A percentile compares a stretch with the other conserved stretches of the same genome.
Conservation (phyloP, 768 basidiomycete genomes). For the Leccinum subgranulosum region DNA sequence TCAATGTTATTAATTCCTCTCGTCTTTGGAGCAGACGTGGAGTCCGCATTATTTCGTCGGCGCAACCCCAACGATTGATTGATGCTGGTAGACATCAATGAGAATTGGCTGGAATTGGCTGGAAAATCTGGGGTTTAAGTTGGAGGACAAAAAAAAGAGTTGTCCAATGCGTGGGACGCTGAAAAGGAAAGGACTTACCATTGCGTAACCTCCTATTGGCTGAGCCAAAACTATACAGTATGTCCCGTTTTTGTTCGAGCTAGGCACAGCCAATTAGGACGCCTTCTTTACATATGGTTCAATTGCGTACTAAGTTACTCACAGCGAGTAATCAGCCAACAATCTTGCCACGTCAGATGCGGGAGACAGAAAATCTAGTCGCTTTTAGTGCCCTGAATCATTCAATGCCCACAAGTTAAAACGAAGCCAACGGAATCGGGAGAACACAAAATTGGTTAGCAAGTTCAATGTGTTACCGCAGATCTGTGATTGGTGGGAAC, state of each 20-base stretch:
- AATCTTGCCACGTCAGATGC: no score
- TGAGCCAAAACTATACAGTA: background rate
- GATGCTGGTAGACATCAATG: background rate
- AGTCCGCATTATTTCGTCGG: conserved; percentile 5
- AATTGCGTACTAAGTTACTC: background rate
- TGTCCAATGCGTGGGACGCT: background rate
- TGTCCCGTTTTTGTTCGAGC: no score
- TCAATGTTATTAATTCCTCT: background rate
- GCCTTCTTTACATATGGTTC: background rate
- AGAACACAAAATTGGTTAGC: background rate
- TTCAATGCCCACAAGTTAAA: no score
- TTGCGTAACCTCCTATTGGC: background rate
- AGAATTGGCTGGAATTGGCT: background rate
- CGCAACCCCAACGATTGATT: conserved; percentile 3
- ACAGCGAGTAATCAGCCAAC: background rate
- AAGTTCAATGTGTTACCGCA: background rate
- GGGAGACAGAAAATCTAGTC: no score
- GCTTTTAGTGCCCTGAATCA: no score
- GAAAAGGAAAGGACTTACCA: background rate
- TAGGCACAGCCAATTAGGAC: background rate
- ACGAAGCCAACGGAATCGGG: no score
- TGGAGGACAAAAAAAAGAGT: background rate
- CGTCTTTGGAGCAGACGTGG: background rate
- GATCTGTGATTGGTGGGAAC: background rate
- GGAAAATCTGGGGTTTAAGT: background rate